Evolutionary conservation across 352 stramenopile genomes (phyloP).

Genomic region (Globisporangium orthogonon): DNA sequence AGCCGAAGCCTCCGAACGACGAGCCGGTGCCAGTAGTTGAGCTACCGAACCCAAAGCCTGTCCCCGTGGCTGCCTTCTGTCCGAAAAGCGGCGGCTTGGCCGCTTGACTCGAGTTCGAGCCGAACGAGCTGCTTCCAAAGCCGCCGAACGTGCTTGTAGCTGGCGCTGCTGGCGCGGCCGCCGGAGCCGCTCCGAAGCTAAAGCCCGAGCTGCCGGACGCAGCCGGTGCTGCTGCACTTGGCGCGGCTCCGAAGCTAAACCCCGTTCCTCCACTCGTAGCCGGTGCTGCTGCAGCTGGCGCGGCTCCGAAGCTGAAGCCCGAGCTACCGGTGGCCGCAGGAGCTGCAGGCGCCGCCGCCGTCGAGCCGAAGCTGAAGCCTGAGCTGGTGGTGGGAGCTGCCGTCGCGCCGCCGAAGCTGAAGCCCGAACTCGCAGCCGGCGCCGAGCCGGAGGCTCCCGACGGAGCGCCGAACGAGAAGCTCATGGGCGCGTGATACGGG

Average conservation of each 20-base stretch:
- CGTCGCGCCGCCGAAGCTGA: conserved; percentile 14
- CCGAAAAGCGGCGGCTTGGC: conserved; percentile 49
- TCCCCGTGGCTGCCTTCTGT: conserved; percentile 19
- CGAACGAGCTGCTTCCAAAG: conserved; percentile 15
- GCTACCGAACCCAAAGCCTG: conserved; percentile 27
- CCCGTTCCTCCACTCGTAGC: background rate
- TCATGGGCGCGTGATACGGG: conserved; percentile 8
- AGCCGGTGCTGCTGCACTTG: background rate
- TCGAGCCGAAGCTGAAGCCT: conserved; percentile 16
- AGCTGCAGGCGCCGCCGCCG: background rate
- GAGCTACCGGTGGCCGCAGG: background rate
- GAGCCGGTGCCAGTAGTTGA: conserved; percentile 17
- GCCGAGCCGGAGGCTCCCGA: conserved; percentile 5
- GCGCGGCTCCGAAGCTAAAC: conserved; percentile 8
- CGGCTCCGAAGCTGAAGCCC: conserved; percentile 8
- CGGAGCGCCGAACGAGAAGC: conserved; percentile 49
- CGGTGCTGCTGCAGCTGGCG: background rate
- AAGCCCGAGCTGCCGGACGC: conserved; percentile 6
- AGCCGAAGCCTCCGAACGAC: conserved; percentile 22
- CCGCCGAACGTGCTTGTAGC: conserved; percentile 8
- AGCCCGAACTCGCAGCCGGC: background rate
- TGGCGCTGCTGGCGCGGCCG: background rate
- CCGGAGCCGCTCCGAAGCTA: conserved; percentile 10
- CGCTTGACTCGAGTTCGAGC: conserved; percentile 11
- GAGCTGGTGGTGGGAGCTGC: background rate